Evolutionary conservation across 2,329 filamentous ascomycete genomes (phyloP).

Genomic region (Sphaerulina vaccinii): DNA sequence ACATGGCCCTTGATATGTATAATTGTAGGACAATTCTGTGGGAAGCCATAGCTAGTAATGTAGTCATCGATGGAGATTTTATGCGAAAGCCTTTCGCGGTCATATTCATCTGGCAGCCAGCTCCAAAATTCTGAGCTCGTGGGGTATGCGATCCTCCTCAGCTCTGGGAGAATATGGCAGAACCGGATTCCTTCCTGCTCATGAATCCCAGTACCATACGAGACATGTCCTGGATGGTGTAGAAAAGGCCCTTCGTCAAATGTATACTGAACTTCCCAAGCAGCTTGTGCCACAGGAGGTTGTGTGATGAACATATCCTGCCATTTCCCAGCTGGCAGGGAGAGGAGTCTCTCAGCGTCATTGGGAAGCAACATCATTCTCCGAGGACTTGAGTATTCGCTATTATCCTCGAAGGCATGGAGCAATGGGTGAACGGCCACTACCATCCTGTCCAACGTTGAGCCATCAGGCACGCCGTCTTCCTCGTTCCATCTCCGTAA

Average conservation of each 20-base stretch:
- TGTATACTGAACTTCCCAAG: neutral
- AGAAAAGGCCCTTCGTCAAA: slow-evolving; percentile 8
- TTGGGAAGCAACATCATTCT: too few relatives aligned
- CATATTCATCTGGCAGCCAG: neutral
- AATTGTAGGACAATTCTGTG: neutral
- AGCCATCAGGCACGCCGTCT: too few relatives aligned
- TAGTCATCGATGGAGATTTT: slow-evolving; percentile 4
- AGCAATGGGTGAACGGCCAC: slow-evolving; percentile 3
- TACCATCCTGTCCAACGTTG: too few relatives aligned
- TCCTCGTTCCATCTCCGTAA: neutral
- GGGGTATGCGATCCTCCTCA: neutral
- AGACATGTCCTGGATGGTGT: neutral
- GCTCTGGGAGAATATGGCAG: neutral
- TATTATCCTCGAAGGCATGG: too few relatives aligned
- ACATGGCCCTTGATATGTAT: neutral
- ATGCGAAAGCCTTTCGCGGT: neutral
- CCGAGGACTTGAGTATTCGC: neutral
- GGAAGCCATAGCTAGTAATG: slow-evolving; percentile 2
- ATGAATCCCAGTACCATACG: neutral
- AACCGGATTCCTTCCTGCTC: neutral
- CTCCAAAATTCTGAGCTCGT: slow-evolving; percentile 1
- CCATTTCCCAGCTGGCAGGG: neutral
- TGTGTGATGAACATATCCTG: neutral
- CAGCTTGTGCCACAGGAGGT: neutral
- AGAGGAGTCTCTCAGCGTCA: neutral